Evolutionary conservation across 768 basidiomycete species (phyloP).

Genomic region (Boletus rufocinnamomeus): DNA sequence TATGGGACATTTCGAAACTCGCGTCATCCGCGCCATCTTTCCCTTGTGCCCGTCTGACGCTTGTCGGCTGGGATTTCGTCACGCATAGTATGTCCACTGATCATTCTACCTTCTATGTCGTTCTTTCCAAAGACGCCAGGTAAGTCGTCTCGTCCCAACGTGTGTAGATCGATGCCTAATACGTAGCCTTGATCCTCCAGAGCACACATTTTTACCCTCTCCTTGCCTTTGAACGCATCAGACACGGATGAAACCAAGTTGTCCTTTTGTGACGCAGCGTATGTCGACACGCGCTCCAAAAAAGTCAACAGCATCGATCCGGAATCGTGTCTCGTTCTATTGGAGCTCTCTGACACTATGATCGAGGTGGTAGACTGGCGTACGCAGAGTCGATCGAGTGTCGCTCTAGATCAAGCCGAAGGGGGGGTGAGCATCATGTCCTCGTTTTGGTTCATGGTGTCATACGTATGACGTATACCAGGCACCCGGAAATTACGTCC

Average conservation of each 20-base stretch:
- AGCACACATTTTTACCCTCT: constrained; percentile 14
- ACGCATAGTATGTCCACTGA: constrained; percentile 7
- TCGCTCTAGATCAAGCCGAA: constrained; percentile 28
- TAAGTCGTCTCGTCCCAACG: not conserved
- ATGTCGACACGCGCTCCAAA: constrained; percentile 5
- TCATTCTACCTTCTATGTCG: constrained; percentile 16
- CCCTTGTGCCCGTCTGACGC: constrained; percentile 9
- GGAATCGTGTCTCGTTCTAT: constrained; percentile 30
- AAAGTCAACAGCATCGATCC: constrained; percentile 37
- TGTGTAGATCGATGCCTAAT: not conserved
- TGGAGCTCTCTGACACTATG: constrained; percentile 27
- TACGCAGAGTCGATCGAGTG: constrained; percentile 15
- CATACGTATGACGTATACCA: constrained; percentile 6
- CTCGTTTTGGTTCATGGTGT: not conserved
- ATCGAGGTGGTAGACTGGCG: constrained; percentile 44
- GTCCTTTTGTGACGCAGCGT: constrained; percentile 3
- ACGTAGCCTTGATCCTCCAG: constrained; percentile 1
- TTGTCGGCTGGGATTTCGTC: constrained; percentile 7
- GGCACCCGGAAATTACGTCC: constrained; percentile 35
- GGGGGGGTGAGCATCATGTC: constrained; percentile 27
- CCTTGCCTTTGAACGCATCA: not conserved
- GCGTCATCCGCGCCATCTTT: not conserved
- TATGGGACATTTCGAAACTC: constrained; percentile 16
- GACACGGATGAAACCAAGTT: not conserved
- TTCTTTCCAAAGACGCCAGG: constrained; percentile 9